Conservation (phyloP, 2,329 filamentous ascomycete species). For the Cladophialophora yegresii region DNA sequence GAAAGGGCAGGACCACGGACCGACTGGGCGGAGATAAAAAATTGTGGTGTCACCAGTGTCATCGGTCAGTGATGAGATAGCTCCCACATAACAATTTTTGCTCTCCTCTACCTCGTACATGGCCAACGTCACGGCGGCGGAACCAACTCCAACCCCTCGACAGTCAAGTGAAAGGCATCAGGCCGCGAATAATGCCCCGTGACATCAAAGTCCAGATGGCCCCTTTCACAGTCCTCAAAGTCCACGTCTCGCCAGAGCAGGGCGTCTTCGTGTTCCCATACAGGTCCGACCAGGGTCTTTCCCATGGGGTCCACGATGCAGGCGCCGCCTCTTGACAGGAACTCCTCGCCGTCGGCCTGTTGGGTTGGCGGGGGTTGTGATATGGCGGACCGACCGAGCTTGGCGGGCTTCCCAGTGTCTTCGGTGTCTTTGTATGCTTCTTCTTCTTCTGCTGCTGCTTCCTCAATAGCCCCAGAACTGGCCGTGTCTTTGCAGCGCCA, state of each 20-base stretch:
- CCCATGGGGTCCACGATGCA: slow-evolving; percentile 79
- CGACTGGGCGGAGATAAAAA: not conserved
- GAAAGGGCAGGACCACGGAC: no score
- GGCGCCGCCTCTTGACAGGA: slow-evolving; percentile 73
- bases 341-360: slow-evolving; percentile 44
- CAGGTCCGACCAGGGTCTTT: slow-evolving; percentile 74
- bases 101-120: no score
- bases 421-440: not conserved
- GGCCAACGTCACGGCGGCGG: slow-evolving; percentile 54
- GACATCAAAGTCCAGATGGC: slow-evolving; percentile 78
- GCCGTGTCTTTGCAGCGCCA: slow-evolving; percentile 41
- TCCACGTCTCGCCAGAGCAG: slow-evolving; percentile 74
- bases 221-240: slow-evolving; percentile 82
- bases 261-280: slow-evolving; percentile 74
- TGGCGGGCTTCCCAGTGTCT: not conserved
- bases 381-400: not conserved
- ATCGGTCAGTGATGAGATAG: no score
- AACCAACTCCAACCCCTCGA: slow-evolving; percentile 61
- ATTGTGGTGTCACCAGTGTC: no score
- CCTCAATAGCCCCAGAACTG: slow-evolving; percentile 21
- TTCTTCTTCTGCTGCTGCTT: slow-evolving; percentile 5
- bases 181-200: slow-evolving; percentile 82
- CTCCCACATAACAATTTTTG: no score
- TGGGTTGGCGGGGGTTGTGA: not conserved
- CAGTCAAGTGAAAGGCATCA: slow-evolving; percentile 62